Evolutionary conservation across 306 rosid genomes (phyloP).

Genomic region (Gynostemma pentaphyllum): DNA sequence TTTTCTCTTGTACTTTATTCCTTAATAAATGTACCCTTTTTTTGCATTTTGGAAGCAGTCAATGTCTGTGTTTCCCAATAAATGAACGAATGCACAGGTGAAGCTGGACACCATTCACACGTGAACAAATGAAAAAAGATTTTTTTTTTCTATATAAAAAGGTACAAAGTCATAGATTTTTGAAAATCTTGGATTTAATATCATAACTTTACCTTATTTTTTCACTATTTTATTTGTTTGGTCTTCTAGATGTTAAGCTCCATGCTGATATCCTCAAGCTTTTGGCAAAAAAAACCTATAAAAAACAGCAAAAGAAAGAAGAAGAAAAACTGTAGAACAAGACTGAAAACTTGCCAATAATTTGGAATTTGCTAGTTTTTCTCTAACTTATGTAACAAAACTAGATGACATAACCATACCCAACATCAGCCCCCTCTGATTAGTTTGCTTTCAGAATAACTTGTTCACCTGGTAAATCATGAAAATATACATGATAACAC

Average conservation of each 20-base stretch:
- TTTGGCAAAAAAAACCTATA: constrained; percentile 18
- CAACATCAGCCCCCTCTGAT: constrained; percentile 18
- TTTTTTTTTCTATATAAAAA: constrained; percentile 12
- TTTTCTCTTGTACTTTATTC: constrained; percentile 27
- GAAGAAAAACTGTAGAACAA: constrained; percentile 12
- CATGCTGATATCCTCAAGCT: constrained; percentile 15
- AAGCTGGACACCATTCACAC: constrained; percentile 8
- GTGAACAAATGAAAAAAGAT: constrained; percentile 8
- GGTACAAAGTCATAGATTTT: constrained; percentile 8
- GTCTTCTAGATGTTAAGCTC: constrained; percentile 19
- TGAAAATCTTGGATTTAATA: constrained; percentile 8
- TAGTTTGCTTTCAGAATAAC: constrained; percentile 20
- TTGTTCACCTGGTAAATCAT: constrained; percentile 29
- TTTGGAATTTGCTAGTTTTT: constrained; percentile 24
- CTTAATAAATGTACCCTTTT: constrained; percentile 1
- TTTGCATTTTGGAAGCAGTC: constrained; percentile 15
- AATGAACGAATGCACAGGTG: constrained; percentile 10
- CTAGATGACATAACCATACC: constrained; percentile 20
- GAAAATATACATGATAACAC: constrained; percentile 35
- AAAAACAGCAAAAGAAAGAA: constrained; percentile 2
- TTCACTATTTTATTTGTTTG: constrained; percentile 14
- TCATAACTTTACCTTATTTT: constrained; percentile 28
- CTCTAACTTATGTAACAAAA: constrained; percentile 23
- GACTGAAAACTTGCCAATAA: constrained; percentile 18
- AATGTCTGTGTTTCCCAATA: constrained; percentile 16